These are phyloP conservation scores for Thermothelomyces thermophilus DNA, from an alignment of 2,329 filamentous ascomycete species.

Conservation along the genomic window DNA sequence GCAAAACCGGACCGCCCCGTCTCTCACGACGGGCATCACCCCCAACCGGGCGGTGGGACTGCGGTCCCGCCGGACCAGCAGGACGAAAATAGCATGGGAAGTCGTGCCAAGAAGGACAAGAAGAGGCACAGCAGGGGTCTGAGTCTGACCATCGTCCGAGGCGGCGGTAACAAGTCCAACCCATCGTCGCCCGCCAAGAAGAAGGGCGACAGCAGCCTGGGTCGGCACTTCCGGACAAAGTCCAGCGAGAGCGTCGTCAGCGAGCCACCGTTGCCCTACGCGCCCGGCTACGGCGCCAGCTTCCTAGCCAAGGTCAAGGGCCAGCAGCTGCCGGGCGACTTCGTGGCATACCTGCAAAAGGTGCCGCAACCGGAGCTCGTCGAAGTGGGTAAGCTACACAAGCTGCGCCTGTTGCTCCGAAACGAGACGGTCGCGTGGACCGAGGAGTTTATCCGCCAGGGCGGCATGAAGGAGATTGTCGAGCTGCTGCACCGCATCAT, in stretches of 20 bases:
- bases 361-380: constrained; percentile 74
- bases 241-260: constrained; percentile 63
- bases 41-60: constrained; percentile 9
- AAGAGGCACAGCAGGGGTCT: constrained; percentile 59
- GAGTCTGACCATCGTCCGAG: constrained; percentile 71
- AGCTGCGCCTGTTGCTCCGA: constrained; percentile 77
- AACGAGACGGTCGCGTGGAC: constrained; percentile 98
- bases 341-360: constrained; percentile 77
- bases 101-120: constrained; percentile 41
- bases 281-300: constrained; percentile 30
- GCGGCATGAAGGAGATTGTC: constrained; percentile 89
- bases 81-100: constrained; percentile 30
- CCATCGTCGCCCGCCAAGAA: constrained; percentile 60
- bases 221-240: constrained; percentile 62
- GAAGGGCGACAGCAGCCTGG: constrained; percentile 56
- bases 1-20: constrained; percentile 40
- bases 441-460: constrained; percentile 79
- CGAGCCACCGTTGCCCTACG: constrained; percentile 51
- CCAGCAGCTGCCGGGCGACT: constrained; percentile 70
- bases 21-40: constrained; percentile 36
- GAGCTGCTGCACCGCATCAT: constrained; percentile 83
- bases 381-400: constrained; percentile 93
- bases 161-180: constrained; percentile 50
- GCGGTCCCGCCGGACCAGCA: constrained; percentile 22
- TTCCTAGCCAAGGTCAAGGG: constrained; percentile 65